Percentiles rank a stretch among this genome's conserved stretches.
Evolutionary conservation across 106 monocot species (phyloP).

Genomic region (Agapanthus africanus): DNA sequence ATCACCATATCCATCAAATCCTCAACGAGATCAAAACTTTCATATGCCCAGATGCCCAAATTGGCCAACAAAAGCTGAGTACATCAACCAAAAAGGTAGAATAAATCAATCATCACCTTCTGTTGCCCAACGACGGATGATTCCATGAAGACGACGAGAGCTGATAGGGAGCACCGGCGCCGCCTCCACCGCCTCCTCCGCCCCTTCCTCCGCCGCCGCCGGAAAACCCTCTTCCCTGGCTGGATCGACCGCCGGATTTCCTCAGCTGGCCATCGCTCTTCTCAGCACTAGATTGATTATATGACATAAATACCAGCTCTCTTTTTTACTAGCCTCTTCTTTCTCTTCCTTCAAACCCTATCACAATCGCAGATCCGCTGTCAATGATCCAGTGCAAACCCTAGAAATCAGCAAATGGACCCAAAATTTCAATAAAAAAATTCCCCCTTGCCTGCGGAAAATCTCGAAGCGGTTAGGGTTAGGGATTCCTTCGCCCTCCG

Average conservation of each 20-base stretch:
- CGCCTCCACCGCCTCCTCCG: not conserved
- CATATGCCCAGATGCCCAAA: not conserved
- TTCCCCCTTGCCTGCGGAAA: not conserved
- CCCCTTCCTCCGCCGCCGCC: constrained; percentile 3
- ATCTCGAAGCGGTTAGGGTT: not conserved
- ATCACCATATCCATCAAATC: too few species aligned
- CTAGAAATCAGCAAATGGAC: constrained; percentile 2
- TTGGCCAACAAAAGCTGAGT: not conserved
- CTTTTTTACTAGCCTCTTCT: too few species aligned
- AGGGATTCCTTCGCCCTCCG: not conserved
- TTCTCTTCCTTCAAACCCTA: too few species aligned
- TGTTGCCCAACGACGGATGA: not conserved
- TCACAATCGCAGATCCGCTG: not conserved
- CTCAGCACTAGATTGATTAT: constrained; percentile 9
- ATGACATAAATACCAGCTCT: constrained; percentile 7
- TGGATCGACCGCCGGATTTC: constrained; percentile 10
- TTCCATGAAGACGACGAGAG: too few species aligned
- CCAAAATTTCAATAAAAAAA: too few species aligned
- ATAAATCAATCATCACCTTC: not conserved
- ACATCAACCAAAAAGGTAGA: not conserved
- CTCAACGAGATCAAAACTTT: not conserved
- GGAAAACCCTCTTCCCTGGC: not conserved
- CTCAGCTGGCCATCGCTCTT: constrained; percentile 2
- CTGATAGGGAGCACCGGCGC: constrained; percentile 1
- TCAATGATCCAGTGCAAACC: constrained; percentile 7